Evolutionary conservation across 1,139 yeast genomes (phyloP).

Genomic region (Geotrichum klebahnii): DNA sequence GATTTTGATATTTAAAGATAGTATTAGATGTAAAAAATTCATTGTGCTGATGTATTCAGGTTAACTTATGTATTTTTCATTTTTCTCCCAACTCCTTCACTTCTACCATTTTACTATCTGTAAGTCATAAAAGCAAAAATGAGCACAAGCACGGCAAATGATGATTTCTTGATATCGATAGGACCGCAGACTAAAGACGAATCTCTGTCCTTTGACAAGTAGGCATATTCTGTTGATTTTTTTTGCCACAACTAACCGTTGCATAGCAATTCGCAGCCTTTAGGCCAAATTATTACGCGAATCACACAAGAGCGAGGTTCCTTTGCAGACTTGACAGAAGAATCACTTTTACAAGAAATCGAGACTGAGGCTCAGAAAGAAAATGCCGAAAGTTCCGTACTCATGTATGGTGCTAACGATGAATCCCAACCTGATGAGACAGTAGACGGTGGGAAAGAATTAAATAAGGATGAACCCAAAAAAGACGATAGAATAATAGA

Average conservation of each 20-base stretch:
- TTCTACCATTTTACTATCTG: neutral
- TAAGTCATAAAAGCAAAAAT: no score
- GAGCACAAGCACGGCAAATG: slow-evolving; percentile 1
- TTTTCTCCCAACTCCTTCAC: slow-evolving; percentile 7
- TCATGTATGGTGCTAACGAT: slow-evolving; percentile 20
- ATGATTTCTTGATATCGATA: slow-evolving; percentile 20
- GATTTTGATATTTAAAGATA: slow-evolving; percentile 37
- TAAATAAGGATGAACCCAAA: slow-evolving; percentile 23
- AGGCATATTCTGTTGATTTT: neutral
- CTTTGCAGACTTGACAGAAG: slow-evolving; percentile 54
- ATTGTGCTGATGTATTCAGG: neutral
- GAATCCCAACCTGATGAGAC: slow-evolving; percentile 18
- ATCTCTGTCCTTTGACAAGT: slow-evolving; percentile 18
- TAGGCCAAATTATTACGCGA: slow-evolving; percentile 45
- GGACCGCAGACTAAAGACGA: slow-evolving; percentile 21
- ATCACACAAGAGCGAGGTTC: slow-evolving; percentile 48
- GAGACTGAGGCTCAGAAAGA: slow-evolving; percentile 27
- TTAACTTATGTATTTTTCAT: neutral
- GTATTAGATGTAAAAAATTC: neutral
- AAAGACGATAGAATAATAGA: slow-evolving; percentile 33
- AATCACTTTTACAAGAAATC: slow-evolving; percentile 48
- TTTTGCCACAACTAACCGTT: neutral
- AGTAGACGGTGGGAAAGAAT: slow-evolving; percentile 21
- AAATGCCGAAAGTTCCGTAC: neutral
- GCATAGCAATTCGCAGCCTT: slow-evolving; percentile 30